Base-by-base conservation (phyloP, 208 protist genomes). In the Trypanosoma avium region DNA sequence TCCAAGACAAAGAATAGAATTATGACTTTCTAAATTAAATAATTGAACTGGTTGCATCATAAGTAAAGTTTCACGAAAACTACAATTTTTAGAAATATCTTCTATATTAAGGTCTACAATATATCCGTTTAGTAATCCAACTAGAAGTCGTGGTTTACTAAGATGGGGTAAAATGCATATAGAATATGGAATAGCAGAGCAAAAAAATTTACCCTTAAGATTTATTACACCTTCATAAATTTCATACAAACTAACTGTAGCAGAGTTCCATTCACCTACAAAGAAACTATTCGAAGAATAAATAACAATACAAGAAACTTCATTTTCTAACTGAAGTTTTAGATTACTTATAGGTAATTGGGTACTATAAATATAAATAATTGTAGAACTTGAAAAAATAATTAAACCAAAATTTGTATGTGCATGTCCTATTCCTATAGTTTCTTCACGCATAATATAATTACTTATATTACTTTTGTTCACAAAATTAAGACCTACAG, bases 21-120 rank as follows among this genome's bases (percentile, higher is more conserved):
- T 73, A 45, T 80, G 64, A 24, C 70, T 73, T 21, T 70, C 72
- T 24, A 92, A 60, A 56, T 62, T 60, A 47, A 70, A 67, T 26
- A 81, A 65, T 71, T 82, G 76, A 10, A 92, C 67, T 3, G 82
- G 79, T 26, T 86, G 63, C 21, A 77, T 82, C 13, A 83, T 74
- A 17, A 66, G 13, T 10, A 70, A 19, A 24, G 62, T 63, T 62
- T 73, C 66, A 15, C 30, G 19, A 17, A 27, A n/a, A 54, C n/a
- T 32, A 42, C 12, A 9, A 4, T 43, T 19, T 30, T 12, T 24
- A 0, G 38, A 12, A 2, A 69, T 55, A 24, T 47, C 47, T 40
- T 66, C 43, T 17, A 73, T 1, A 15, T 40, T 2, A 61, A 73
- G 35, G 46, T 73, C 58, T 33, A 46, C 52, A 42, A 73, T 26